These are phyloP conservation scores for Trichoderma oligosporum DNA, from an alignment of 2,329 filamentous ascomycete species.

Conservation along the genomic window DNA sequence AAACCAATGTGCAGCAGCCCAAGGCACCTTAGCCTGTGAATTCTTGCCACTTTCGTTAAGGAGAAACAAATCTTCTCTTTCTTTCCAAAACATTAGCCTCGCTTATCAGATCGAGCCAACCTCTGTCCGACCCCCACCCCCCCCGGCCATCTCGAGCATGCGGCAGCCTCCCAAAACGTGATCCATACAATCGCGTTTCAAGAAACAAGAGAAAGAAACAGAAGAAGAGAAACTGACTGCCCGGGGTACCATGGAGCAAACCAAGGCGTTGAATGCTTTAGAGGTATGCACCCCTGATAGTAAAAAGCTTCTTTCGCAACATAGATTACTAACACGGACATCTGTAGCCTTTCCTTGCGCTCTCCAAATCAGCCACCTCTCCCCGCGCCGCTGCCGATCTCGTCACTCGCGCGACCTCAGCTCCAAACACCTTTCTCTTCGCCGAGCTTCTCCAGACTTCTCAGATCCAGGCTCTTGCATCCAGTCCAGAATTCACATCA, in stretches of 20 bases:
- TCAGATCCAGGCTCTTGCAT: slow-evolving; percentile 69
- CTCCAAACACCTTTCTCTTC: slow-evolving; percentile 87
- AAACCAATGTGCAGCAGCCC: no score
- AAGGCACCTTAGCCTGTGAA: neutral
- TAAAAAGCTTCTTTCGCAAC: neutral
- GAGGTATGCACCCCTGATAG: slow-evolving; percentile 43
- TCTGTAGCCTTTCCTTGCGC: slow-evolving; percentile 78
- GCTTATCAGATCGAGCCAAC: slow-evolving; percentile 18
- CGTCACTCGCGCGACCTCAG: slow-evolving; percentile 82
- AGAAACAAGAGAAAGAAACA: neutral
- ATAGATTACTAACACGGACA: neutral
- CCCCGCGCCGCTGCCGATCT: slow-evolving; percentile 82
- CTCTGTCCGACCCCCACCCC: slow-evolving; percentile 13
- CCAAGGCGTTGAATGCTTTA: slow-evolving; percentile 60
- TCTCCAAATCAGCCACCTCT: slow-evolving; percentile 80
- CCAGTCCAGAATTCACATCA: slow-evolving; percentile 55
- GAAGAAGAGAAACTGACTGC: neutral
- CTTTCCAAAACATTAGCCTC: neutral
- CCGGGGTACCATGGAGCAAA: slow-evolving; percentile 64
- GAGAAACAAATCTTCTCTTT: neutral
- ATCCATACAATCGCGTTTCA: neutral
- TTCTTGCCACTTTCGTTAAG: neutral
- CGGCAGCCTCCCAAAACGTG: slow-evolving; percentile 1
- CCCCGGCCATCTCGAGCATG: slow-evolving; percentile 4
- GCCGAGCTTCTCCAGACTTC: slow-evolving; percentile 82